Percentiles rank a stretch among this genome's conserved stretches.
phyloP scores from a whole-genome alignment of 1,139 yeast species.

The Sugiyamaella xylanicola region DNA sequence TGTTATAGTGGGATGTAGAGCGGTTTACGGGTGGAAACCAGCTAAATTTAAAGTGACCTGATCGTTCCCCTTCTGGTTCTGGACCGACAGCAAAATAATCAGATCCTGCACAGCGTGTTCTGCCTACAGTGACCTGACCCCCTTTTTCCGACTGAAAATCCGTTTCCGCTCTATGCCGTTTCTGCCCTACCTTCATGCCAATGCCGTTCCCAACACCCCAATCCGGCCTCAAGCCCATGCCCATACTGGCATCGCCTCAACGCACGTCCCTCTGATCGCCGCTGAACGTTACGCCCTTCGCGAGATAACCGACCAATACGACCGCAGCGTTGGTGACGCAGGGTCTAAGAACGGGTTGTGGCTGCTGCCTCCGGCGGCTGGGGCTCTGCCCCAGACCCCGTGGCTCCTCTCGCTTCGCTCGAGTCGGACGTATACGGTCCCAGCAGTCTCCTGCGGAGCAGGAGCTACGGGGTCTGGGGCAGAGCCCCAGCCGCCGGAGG shows the following conservation, averaged over 20 bases:
- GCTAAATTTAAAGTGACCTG: background rate
- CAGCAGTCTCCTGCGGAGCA: background rate
- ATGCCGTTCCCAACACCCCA: background rate
- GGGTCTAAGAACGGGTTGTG: background rate
- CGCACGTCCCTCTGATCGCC: background rate
- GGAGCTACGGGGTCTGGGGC: background rate
- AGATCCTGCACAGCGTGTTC: background rate
- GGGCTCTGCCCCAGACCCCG: background rate
- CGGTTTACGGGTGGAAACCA: too few species aligned
- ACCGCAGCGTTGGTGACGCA: background rate
- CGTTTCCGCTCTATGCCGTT: background rate
- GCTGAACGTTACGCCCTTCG: background rate
- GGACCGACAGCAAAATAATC: background rate
- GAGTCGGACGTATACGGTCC: background rate
- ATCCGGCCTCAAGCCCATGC: background rate
- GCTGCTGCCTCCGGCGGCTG: background rate
- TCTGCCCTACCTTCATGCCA: background rate
- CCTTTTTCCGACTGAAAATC: background rate
- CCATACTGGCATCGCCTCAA: conserved; percentile 1
- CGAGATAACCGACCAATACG: conserved; percentile 14
- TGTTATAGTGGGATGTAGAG: too few species aligned
- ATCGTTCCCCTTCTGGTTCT: background rate
- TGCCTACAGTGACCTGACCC: background rate
- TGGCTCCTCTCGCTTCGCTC: background rate
- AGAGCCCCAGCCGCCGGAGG: background rate